Base-by-base conservation (phyloP, 371 early-diverging fungal genomes). In the Mucor indicus region DNA sequence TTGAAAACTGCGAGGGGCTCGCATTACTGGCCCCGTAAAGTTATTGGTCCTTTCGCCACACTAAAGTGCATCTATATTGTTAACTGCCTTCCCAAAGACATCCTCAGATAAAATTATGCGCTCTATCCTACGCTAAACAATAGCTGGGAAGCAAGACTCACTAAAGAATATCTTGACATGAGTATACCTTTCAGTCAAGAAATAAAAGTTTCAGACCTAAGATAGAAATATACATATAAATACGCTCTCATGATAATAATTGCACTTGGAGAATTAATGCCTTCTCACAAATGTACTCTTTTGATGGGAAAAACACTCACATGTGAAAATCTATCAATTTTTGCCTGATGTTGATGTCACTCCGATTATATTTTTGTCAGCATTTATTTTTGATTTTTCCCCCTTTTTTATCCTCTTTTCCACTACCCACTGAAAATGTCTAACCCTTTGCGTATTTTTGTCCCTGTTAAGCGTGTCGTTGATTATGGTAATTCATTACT, bases 51-150 rank as follows among this genome's bases (percentile, higher is more conserved):
- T n/a, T 92, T 99, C 60, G 95, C 96, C n/a, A 80, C 90, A 3
- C 96, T 97, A n/a, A 93, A 93, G 62, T 69, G 77, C 29, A 80
- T 99, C 38, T 76, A 93, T 46, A 57, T 96, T 43, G 85, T 89
- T 8, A 75, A 76, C n/a, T n/a, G 97, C 94, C 54, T 70, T 99
- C 46, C 99, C 99, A 51, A 98, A 99, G 77, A 99, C 99, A 8
- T 83, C 97, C 9, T 90, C 90, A 13, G 99, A 98, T 36, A 98
- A 98, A 72, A 92, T 98, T 60, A 92, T 96, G 85, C 82, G 95
- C 29, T 83, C 98, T 52, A 87, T 98, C 47, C 71, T 99, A 66
- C 78, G 98, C 53, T 96, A 94, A 79, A 81, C 96, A 55, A 88
- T 95, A 19, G 84, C 79, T 16, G 85, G 86, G 39, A 93, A 96